Percentiles rank a stretch among this genome's conserved stretches.
These are phyloP conservation scores for Nakaseomyces bracarensis DNA, from an alignment of 1,139 yeast genomes.

Conservation along the genomic window DNA sequence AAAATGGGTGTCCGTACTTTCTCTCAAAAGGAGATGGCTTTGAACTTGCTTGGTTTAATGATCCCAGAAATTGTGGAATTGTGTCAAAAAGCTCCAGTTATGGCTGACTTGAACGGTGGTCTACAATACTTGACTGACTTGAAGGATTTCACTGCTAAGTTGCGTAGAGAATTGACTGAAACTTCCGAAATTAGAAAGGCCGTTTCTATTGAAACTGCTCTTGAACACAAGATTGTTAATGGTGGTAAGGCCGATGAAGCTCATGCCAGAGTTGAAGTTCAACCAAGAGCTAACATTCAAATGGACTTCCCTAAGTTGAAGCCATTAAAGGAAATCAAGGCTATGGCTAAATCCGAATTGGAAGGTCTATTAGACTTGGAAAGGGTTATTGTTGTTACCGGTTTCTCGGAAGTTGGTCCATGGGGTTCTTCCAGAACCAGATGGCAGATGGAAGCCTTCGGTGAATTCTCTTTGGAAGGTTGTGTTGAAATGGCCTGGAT, in stretches of 20 bases:
- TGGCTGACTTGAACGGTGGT: slow-evolving; percentile 99
- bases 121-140: slow-evolving; percentile 87
- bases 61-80: slow-evolving; percentile 77
- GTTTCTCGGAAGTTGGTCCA: slow-evolving; percentile 97
- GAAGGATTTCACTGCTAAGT: slow-evolving; percentile 74
- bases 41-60: slow-evolving; percentile 89
- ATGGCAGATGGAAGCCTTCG: slow-evolving; percentile 98
- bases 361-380: slow-evolving; percentile 91
- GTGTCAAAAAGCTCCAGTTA: slow-evolving; percentile 88
- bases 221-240: slow-evolving; percentile 85
- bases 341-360: slow-evolving; percentile 58
- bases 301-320: slow-evolving; percentile 87
- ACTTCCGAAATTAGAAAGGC: slow-evolving; percentile 92
- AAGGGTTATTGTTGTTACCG: slow-evolving; percentile 86
- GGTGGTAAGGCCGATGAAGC: slow-evolving; percentile 89
- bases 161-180: slow-evolving; percentile 75
- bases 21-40: slow-evolving; percentile 98
- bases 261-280: slow-evolving; percentile 53
- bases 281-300: slow-evolving; percentile 89
- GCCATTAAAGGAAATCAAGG: slow-evolving; percentile 64
- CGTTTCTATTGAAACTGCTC: slow-evolving; percentile 84
- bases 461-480: slow-evolving; percentile 96
- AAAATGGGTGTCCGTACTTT: slow-evolving; percentile 93
- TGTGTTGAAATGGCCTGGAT: slow-evolving; percentile 99
- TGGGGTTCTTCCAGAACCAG: slow-evolving; percentile 99